These are phyloP conservation scores for Epipyxis sp. DNA, from an alignment of 108 stramenopile species.

Conservation along the genomic window DNA sequence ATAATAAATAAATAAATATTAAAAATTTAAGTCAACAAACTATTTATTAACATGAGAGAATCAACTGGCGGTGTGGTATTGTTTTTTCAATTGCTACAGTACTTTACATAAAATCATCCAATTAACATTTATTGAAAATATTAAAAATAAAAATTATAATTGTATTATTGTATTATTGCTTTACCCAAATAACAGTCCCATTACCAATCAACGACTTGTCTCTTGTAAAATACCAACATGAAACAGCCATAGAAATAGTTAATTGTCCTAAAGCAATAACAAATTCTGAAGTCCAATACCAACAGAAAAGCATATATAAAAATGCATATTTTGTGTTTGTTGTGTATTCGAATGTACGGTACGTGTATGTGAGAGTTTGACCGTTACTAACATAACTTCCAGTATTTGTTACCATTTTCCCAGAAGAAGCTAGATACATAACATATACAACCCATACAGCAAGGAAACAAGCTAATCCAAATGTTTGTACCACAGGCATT, in stretches of 20 bases:
- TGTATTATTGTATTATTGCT: no score
- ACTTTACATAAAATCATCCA: no score
- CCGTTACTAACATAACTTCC: background rate
- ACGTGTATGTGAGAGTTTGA: slow-evolving; percentile 16
- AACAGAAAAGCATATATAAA: slow-evolving; percentile 77
- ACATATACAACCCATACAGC: slow-evolving; percentile 61
- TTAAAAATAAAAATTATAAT: no score
- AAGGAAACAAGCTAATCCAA: slow-evolving; percentile 55
- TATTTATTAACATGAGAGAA: no score
- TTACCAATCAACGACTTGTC: slow-evolving; percentile 68
- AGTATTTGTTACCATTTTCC: slow-evolving; percentile 51
- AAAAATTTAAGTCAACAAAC: no score
- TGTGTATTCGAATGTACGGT: slow-evolving; percentile 46
- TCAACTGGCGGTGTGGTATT: no score
- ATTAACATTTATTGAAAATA: no score
- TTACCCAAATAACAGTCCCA: slow-evolving; percentile 51
- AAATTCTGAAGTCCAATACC: slow-evolving; percentile 87
- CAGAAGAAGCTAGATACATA: slow-evolving; percentile 69
- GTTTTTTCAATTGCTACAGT: no score
- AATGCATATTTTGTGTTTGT: slow-evolving; percentile 47
- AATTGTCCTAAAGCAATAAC: slow-evolving; percentile 85
- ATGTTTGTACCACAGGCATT: slow-evolving; percentile 27
- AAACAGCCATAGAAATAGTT: slow-evolving; percentile 71
- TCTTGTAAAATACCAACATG: slow-evolving; percentile 73
- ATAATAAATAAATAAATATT: background rate